Percentiles rank a stretch among this genome's conserved stretches.
These are phyloP conservation scores for Staphylotrichum tortipilum DNA, from an alignment of 495 filamentous ascomycete species.

Conservation along the genomic window DNA sequence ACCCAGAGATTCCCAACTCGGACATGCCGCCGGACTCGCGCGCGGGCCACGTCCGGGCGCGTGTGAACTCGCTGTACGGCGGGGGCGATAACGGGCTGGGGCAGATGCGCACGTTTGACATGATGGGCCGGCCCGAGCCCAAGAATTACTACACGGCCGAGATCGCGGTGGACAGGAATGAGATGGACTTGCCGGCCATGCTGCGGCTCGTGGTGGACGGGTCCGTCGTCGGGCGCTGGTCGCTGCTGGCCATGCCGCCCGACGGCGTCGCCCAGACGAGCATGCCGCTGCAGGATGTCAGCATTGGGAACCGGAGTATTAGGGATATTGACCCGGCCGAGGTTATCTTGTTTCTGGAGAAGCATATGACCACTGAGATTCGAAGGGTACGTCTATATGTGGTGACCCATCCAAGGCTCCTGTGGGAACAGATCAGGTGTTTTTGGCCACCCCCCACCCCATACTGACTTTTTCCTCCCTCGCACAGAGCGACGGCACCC, in stretches of 20 bases:
- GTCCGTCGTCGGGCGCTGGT: slow-evolving; percentile 11
- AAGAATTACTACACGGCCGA: slow-evolving; percentile 26
- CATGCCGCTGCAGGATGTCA: slow-evolving; percentile 10
- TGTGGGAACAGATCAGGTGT: too few relatives aligned
- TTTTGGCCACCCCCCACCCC: too few relatives aligned
- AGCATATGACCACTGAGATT: slow-evolving; percentile 15
- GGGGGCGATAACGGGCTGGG: neutral
- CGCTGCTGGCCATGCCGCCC: slow-evolving; percentile 15
- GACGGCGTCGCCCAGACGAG: slow-evolving; percentile 9
- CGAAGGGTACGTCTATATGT: slow-evolving; percentile 14
- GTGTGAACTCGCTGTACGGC: slow-evolving; percentile 30
- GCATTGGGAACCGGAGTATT: slow-evolving; percentile 3
- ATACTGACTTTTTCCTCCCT: too few relatives aligned
- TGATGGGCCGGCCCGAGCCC: neutral
- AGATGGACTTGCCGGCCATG: slow-evolving; percentile 24
- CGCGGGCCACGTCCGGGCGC: slow-evolving; percentile 16
- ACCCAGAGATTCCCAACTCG: slow-evolving; percentile 33
- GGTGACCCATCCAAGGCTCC: too few relatives aligned
- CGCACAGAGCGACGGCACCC: slow-evolving; percentile 12
- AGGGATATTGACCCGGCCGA: neutral
- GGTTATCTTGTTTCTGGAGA: slow-evolving; percentile 13
- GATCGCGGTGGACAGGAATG: slow-evolving; percentile 23
- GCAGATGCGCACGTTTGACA: neutral
- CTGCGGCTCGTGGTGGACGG: slow-evolving; percentile 25
- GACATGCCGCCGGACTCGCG: slow-evolving; percentile 11